These are phyloP conservation scores for Crucibulum laeve DNA, from an alignment of 768 basidiomycete species.

Conservation along the genomic window DNA sequence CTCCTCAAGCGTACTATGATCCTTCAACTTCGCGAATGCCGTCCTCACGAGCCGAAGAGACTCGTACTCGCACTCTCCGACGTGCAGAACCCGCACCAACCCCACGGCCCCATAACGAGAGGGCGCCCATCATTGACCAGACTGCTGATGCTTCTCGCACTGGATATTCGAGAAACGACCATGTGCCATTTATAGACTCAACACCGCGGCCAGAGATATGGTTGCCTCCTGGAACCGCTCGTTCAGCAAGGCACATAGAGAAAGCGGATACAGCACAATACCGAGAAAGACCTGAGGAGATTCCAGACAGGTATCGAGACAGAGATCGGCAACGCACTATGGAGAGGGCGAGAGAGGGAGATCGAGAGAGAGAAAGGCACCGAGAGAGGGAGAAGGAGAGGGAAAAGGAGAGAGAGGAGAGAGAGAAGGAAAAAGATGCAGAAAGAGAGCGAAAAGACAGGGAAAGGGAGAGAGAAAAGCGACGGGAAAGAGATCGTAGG, in stretches of 20 bases:
- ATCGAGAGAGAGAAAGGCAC: constrained; percentile 2
- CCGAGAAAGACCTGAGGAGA: constrained; percentile 12
- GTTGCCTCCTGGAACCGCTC: constrained; percentile 14
- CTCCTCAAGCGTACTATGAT: too few relatives aligned
- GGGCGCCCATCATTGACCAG: background rate
- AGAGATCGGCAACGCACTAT: constrained; percentile 9
- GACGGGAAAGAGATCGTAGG: constrained; percentile 5
- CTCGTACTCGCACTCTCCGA: too few relatives aligned
- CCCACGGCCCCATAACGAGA: background rate
- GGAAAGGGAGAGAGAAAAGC: constrained; percentile 3
- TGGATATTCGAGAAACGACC: constrained; percentile 8
- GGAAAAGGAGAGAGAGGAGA: constrained; percentile 2
- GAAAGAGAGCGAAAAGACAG: constrained; percentile 6
- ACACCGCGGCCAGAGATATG: constrained; percentile 16
- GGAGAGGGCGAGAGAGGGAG: constrained; percentile 10
- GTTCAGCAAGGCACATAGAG: constrained; percentile 14
- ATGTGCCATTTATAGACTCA: constrained; percentile 4
- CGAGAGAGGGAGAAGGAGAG: constrained; percentile 6
- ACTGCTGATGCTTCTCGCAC: constrained; percentile 8
- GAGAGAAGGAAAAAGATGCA: constrained; percentile 8
- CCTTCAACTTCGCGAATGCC: too few relatives aligned
- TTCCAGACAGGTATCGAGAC: background rate
- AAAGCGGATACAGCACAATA: constrained; percentile 9
- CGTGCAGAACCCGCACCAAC: background rate
- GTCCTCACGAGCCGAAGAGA: too few relatives aligned